Percentiles rank a stretch among this genome's conserved stretches.
Evolutionary conservation across 495 filamentous ascomycete genomes (phyloP).

Genomic region (Immersiella caudata): DNA sequence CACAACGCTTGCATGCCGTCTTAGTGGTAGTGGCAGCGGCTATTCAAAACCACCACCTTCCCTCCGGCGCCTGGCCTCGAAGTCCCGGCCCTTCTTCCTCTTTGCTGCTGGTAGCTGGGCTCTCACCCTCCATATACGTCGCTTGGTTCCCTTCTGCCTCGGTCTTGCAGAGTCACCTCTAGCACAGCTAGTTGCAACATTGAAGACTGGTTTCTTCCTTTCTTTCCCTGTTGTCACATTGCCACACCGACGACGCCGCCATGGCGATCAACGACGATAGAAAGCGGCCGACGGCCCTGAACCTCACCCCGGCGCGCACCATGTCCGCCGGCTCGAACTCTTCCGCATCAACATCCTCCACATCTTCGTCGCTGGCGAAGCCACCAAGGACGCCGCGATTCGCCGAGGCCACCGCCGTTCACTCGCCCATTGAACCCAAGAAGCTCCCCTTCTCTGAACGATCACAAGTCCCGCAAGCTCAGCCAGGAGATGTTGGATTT

Average conservation of each 20-base stretch:
- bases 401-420: slow-evolving; percentile 83
- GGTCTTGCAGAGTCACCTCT: slow-evolving; percentile 27
- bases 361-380: slow-evolving; percentile 64
- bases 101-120: slow-evolving; percentile 55
- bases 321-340: slow-evolving; percentile 58
- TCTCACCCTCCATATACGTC: slow-evolving; percentile 49
- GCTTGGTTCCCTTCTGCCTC: slow-evolving; percentile 33
- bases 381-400: slow-evolving; percentile 82
- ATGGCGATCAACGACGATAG: slow-evolving; percentile 45
- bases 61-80: slow-evolving; percentile 39
- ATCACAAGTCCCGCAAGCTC: slow-evolving; percentile 61
- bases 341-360: slow-evolving; percentile 55
- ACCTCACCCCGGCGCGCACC: slow-evolving; percentile 49
- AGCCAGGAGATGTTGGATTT: slow-evolving; percentile 85
- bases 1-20: slow-evolving; percentile 27
- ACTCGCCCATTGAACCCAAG: slow-evolving; percentile 74
- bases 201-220: slow-evolving; percentile 43
- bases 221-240: slow-evolving; percentile 24
- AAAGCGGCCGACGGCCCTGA: slow-evolving; percentile 54
- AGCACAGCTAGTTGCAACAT: slow-evolving; percentile 33
- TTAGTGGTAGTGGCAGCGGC: slow-evolving; percentile 45
- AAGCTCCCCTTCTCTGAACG: slow-evolving; percentile 69
- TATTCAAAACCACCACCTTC: slow-evolving; percentile 56
- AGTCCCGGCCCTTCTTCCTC: slow-evolving; percentile 36
- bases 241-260: slow-evolving; percentile 21